A percentile compares a stretch with the other conserved stretches of the same genome.
phyloP scores from a whole-genome alignment of 176 grass and related monocot species.

The Otatea glauca region DNA sequence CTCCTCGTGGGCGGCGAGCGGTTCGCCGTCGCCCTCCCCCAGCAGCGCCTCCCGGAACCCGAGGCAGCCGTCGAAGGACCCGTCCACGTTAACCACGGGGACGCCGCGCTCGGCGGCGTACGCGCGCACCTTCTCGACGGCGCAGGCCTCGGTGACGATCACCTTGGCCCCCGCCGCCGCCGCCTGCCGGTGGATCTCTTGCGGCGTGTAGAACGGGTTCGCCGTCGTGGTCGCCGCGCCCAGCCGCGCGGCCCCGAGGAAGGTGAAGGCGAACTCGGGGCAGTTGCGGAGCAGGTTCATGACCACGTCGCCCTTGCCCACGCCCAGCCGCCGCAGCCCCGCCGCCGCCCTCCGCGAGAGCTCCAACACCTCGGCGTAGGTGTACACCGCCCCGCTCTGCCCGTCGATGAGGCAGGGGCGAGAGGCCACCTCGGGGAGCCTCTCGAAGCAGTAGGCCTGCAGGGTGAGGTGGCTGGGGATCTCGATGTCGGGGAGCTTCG shows the following conservation, averaged over 20 bases:
- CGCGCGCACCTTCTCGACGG: conserved; percentile 68
- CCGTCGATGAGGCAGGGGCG: conserved; percentile 87
- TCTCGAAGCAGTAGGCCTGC: conserved; percentile 87
- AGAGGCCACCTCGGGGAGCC: conserved; percentile 2
- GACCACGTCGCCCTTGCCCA: conserved; percentile 65
- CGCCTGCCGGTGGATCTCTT: conserved; percentile 91
- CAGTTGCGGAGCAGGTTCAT: conserved; percentile 86
- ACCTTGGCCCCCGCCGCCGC: conserved; percentile 47
- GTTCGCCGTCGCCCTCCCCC: conserved; percentile 35
- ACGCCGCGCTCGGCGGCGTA: conserved; percentile 59
- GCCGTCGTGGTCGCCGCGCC: conserved; percentile 80
- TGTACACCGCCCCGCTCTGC: conserved; percentile 51
- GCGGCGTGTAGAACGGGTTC: conserved; percentile 81
- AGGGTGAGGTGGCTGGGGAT: conserved; percentile 73
- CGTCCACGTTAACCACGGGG: conserved; percentile 55
- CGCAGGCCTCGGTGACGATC: conserved; percentile 79
- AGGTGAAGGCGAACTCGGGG: conserved; percentile 78
- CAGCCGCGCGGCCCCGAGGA: conserved; percentile 69
- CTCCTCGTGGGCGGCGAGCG: conserved; percentile 44
- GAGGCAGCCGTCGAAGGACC: conserved; percentile 46
- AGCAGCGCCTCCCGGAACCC: conserved; percentile 51
- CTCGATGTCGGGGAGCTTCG: conserved; percentile 85
- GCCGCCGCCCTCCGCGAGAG: conserved; percentile 55
- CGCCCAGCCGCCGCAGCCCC: conserved; percentile 55
- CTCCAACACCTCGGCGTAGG: conserved; percentile 61